Conservation (phyloP, 129 eudicot species). For the Lonicera japonica region DNA sequence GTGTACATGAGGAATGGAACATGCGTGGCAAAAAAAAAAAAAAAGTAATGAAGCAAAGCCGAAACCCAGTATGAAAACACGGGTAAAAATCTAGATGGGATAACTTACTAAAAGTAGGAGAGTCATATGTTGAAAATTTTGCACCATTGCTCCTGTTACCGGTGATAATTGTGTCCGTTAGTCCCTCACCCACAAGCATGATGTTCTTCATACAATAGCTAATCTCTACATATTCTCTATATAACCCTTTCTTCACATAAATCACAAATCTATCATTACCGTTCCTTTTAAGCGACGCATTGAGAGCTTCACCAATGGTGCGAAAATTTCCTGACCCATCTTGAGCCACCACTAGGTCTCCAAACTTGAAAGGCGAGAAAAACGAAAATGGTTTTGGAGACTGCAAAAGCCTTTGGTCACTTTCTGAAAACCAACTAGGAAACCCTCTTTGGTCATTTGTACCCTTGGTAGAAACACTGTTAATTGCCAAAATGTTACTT, state of each 20-base stretch:
- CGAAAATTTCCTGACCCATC: constrained; percentile 32
- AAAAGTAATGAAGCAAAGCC: background rate
- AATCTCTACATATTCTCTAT: constrained; percentile 28
- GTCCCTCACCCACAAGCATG: constrained; percentile 36
- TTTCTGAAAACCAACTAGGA: constrained; percentile 24
- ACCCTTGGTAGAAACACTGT: constrained; percentile 6
- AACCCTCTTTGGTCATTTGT: constrained; percentile 9
- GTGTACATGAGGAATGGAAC: too few relatives aligned
- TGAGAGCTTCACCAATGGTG: constrained; percentile 30
- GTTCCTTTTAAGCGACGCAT: constrained; percentile 21
- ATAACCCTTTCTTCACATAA: constrained; percentile 24
- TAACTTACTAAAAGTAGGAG: constrained; percentile 33
- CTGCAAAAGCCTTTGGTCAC: constrained; percentile 28
- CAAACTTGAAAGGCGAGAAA: background rate
- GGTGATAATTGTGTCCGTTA: constrained; percentile 33
- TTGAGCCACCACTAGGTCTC: constrained; percentile 29
- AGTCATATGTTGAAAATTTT: constrained; percentile 23
- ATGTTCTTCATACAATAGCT: constrained; percentile 15
- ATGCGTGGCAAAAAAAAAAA: too few relatives aligned
- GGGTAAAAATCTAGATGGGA: too few relatives aligned
- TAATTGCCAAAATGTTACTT: constrained; percentile 29
- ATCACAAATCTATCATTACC: constrained; percentile 22
- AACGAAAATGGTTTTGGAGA: background rate
- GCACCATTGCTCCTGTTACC: constrained; percentile 28
- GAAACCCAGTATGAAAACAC: too few relatives aligned